Percentiles rank a stretch among this genome's conserved stretches.
Conservation (phyloP, 345 rosid genomes). For the Linum trigynum region DNA sequence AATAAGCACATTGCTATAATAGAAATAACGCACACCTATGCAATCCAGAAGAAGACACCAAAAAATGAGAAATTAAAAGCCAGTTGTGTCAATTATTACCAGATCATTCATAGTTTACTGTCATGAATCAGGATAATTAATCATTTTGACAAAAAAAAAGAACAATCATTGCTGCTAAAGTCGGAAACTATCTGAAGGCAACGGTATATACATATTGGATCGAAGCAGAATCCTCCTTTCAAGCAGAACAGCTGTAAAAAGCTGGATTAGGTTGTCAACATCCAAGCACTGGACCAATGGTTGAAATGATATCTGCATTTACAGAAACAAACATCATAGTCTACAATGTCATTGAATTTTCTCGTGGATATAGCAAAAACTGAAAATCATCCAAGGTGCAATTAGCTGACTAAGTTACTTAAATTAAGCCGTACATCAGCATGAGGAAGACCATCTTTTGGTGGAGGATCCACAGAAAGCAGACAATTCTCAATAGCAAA, state of each 20-base stretch:
- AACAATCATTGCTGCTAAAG: not conserved
- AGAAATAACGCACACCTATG: slow-evolving; percentile 4
- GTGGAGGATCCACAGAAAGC: slow-evolving; percentile 89
- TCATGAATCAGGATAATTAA: not conserved
- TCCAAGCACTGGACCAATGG: slow-evolving; percentile 94
- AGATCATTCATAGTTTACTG: not conserved
- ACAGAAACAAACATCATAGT: slow-evolving; percentile 4
- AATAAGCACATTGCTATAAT: not conserved
- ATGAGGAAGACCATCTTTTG: slow-evolving; percentile 84
- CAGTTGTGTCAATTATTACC: not conserved
- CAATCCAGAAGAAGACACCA: slow-evolving; percentile 5
- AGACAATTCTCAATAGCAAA: slow-evolving; percentile 80
- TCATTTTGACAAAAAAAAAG: not conserved
- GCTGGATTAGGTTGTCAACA: slow-evolving; percentile 81
- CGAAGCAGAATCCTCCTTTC: slow-evolving; percentile 92
- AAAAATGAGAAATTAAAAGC: not conserved
- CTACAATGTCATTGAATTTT: not conserved
- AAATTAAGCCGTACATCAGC: slow-evolving; percentile 59
- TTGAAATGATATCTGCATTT: slow-evolving; percentile 87
- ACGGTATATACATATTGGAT: slow-evolving; percentile 65
- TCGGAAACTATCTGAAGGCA: not conserved
- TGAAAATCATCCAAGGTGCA: slow-evolving; percentile 10
- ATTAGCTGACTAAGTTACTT: slow-evolving; percentile 11
- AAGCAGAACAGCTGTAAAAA: slow-evolving; percentile 82
- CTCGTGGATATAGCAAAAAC: not conserved